Evolutionary conservation across 1,284 basidiomycete genomes (phyloP).

Genomic region (Mycosarcoma mackinlayi): DNA sequence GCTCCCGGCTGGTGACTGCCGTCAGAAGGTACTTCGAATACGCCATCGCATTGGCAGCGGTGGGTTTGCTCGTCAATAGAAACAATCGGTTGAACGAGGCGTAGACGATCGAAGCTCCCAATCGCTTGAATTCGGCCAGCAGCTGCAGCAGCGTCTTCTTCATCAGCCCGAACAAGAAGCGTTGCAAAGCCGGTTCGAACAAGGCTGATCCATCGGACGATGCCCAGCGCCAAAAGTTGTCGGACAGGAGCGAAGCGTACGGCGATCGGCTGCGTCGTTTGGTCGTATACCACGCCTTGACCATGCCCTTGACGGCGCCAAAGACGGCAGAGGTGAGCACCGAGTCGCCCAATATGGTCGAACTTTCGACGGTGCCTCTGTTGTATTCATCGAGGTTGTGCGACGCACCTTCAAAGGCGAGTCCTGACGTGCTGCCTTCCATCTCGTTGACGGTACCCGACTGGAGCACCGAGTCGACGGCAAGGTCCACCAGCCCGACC

Average conservation of each 20-base stretch:
- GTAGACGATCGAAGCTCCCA: conserved; percentile 88
- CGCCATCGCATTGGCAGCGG: conserved; percentile 89
- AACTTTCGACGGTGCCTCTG: conserved; percentile 77
- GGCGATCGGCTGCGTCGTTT: conserved; percentile 76
- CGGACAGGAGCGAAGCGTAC: conserved; percentile 71
- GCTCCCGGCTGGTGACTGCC: conserved; percentile 91
- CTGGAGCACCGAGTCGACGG: conserved; percentile 92
- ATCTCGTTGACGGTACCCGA: conserved; percentile 95
- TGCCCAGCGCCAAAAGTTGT: conserved; percentile 99
- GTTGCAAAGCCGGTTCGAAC: conserved; percentile 92
- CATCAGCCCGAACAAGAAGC: conserved; percentile 95
- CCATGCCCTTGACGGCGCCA: conserved; percentile 84
- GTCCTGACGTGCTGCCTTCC: conserved; percentile 80
- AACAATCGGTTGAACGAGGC: conserved; percentile 94
- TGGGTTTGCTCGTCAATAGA: conserved; percentile 91
- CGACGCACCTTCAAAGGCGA: conserved; percentile 83
- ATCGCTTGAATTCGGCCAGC: conserved; percentile 92
- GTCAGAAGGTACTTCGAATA: conserved; percentile 93
- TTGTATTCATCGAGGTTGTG: conserved; percentile 92
- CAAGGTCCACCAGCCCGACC: conserved; percentile 87
- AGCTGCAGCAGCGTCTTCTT: conserved; percentile 97
- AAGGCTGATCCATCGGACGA: conserved; percentile 83
- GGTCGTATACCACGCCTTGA: conserved; percentile 92
- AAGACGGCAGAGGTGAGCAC: conserved; percentile 92
- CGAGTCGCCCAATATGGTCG: conserved; percentile 80